These are phyloP conservation scores for Stephanodiscus minutulus DNA, from an alignment of 108 stramenopile species.

Conservation along the genomic window DNA sequence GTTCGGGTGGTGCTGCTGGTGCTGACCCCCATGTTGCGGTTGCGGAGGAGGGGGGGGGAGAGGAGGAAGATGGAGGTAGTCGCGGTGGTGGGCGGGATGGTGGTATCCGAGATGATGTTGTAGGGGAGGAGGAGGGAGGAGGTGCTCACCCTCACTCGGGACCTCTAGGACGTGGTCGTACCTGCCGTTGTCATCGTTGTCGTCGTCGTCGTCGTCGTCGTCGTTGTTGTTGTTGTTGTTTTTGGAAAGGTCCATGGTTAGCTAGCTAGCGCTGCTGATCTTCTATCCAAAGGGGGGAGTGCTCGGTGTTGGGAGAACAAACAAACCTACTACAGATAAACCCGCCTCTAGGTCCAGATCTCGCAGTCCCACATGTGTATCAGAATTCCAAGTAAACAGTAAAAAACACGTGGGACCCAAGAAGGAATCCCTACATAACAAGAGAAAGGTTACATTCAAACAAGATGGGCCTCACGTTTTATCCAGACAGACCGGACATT, in stretches of 20 bases:
- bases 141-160: too few relatives aligned
- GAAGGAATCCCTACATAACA: too few relatives aligned
- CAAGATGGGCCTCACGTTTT: too few relatives aligned
- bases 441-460: too few relatives aligned
- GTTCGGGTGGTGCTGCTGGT: conserved; percentile 2
- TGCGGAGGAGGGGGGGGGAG: conserved; percentile 8
- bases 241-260: conserved; percentile 1
- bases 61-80: conserved; percentile 1
- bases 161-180: too few relatives aligned
- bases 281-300: conserved; percentile 4
- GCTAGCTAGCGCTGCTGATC: not conserved
- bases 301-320: too few relatives aligned
- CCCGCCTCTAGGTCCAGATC: too few relatives aligned
- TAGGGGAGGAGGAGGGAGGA: conserved; percentile 7
- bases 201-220: not conserved
- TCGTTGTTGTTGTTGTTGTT: not conserved
- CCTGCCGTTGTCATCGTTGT: not conserved
- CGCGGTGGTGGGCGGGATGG: conserved; percentile 14
- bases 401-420: too few relatives aligned
- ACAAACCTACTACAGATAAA: too few relatives aligned
- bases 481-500: too few relatives aligned
- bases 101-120: conserved; percentile 16
- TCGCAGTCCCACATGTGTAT: too few relatives aligned
- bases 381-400: too few relatives aligned
- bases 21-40: not conserved